Evolutionary conservation across 2,329 filamentous ascomycete species (phyloP).

Genomic region (Zopfia rhizophila): DNA sequence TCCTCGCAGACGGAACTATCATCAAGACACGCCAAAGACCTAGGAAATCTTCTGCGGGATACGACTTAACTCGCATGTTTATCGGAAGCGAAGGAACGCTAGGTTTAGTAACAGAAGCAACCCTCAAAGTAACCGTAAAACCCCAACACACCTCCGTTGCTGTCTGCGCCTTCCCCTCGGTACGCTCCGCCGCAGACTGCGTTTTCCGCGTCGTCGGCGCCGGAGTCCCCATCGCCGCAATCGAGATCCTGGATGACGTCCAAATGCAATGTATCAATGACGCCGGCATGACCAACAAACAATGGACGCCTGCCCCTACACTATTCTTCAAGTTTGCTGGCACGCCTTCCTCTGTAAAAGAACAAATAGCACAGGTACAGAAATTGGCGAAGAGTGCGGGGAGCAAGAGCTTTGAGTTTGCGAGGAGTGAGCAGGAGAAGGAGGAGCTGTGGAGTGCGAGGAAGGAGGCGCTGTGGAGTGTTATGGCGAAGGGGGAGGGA

Average conservation of each 20-base stretch:
- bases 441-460: constrained; percentile 78
- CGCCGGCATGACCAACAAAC: constrained; percentile 70
- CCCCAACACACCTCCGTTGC: constrained; percentile 84
- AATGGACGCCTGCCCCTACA: constrained; percentile 76
- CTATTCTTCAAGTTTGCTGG: constrained; percentile 82
- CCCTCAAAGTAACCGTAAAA: constrained; percentile 83
- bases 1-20: constrained; percentile 88
- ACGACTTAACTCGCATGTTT: constrained; percentile 89
- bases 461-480: constrained; percentile 79
- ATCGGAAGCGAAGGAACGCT: constrained; percentile 93
- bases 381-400: constrained; percentile 68
- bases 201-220: constrained; percentile 82
- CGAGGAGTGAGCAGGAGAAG: constrained; percentile 71
- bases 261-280: constrained; percentile 83
- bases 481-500: constrained; percentile 71
- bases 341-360: constrained; percentile 75
- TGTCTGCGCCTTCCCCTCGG: constrained; percentile 70
- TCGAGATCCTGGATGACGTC: constrained; percentile 91
- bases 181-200: constrained; percentile 80
- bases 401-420: constrained; percentile 76
- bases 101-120: constrained; percentile 90
- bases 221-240: constrained; percentile 86
- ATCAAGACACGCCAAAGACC: constrained; percentile 90
- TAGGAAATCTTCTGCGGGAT: constrained; percentile 89
- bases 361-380: constrained; percentile 77